A percentile compares a stretch with the other conserved stretches of the same genome.
Evolutionary conservation across 176 grass and related monocot species (phyloP).

Genomic region (Leersia perrieri): DNA sequence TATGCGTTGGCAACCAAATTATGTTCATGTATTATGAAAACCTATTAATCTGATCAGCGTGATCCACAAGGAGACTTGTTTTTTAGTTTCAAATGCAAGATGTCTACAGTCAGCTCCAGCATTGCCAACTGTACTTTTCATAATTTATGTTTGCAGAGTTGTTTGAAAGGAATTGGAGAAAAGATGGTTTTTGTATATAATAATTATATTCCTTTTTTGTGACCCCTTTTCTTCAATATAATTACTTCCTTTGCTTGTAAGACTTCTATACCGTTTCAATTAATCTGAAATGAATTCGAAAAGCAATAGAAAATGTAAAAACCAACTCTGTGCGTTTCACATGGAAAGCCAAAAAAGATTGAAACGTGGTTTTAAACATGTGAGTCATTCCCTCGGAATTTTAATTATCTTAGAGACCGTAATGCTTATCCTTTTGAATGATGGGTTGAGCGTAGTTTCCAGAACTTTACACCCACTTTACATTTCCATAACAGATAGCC

Average conservation of each 20-base stretch:
- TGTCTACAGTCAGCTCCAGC: slow-evolving; percentile 10
- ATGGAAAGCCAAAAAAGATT: neutral
- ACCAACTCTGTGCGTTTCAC: neutral
- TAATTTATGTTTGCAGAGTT: neutral
- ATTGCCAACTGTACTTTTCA: neutral
- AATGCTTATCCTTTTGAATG: neutral
- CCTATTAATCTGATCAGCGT: neutral
- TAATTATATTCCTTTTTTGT: neutral
- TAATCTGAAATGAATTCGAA: neutral
- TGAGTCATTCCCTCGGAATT: neutral
- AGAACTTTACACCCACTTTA: neutral
- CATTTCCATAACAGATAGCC: neutral
- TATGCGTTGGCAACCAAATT: slow-evolving; percentile 26
- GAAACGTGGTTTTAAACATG: neutral
- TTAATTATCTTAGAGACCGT: neutral
- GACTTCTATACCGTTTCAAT: neutral
- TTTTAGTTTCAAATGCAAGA: neutral
- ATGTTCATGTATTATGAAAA: neutral
- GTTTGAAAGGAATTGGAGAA: neutral
- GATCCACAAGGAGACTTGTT: slow-evolving; percentile 30
- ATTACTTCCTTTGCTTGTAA: neutral
- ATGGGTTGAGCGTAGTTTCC: neutral
- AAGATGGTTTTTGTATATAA: neutral
- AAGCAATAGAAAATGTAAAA: neutral
- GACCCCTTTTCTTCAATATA: neutral